Base-by-base conservation (phyloP, 305 asterid genomes). In the Salvia sclarea region DNA sequence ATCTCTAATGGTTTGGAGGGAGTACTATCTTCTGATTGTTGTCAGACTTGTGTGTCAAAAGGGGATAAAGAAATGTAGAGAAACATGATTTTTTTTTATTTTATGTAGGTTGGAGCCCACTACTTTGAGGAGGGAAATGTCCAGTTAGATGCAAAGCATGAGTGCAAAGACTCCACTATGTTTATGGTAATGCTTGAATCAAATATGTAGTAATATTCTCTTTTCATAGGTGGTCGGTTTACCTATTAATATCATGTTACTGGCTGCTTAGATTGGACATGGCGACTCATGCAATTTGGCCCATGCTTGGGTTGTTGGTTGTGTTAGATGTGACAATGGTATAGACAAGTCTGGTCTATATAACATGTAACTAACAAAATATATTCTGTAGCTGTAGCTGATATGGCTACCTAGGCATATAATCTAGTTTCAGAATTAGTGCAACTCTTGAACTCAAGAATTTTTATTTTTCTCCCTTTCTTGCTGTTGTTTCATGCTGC, bases 101-200 rank as follows among this genome's bases (percentile, higher is more conserved):
- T 68, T 66, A 63, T 72, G 50, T 76, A 92, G 97, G 98, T 90
- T 21, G 97, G 89, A 68, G 98, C 98, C 41, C 97, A 93, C 82
- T 93, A 93, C 80, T 93, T 93, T 78, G 97, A 90, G 85, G 98
- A 93, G 83, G 97, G 97, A 75, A 93, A 93, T 84, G 98, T 93
- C 66, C 98, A 93, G 85, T 83, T 93, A 78, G 95, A 90, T 67
- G 91, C 97, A 49, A 81, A 88, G 70, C 88, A 87, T 31, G 95
- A 88, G 69, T 83, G 89, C 87, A 82, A 83, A 77, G 97, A 93
- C 82, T 82, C 97, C 71, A 88, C 97, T 31, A 65, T 82, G 63
- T 73, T 90, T 80, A 95, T 88, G 96, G 98, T 88, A 74, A 79
- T 67, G 73, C 66, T 60, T 21, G 13, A 31, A 61, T 11, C 57